Percentiles rank a stretch among this genome's conserved stretches.
phyloP scores from a whole-genome alignment of 1,139 yeast genomes.

The Candida dubliniensis region DNA sequence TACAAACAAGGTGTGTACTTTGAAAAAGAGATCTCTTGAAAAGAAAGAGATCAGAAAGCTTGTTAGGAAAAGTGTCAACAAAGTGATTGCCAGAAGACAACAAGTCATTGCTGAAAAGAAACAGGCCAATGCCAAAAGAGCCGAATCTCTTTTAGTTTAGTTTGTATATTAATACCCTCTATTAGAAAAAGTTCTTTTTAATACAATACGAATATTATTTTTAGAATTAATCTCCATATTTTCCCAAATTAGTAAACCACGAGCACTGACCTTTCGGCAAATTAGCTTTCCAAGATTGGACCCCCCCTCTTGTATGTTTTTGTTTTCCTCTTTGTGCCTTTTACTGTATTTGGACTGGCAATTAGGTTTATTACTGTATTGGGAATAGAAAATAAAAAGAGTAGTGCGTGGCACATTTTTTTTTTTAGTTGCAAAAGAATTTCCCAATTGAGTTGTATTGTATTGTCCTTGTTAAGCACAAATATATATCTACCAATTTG shows the following conservation, averaged over 20 bases:
- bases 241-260: neutral
- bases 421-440: neutral
- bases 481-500: too few relatives aligned
- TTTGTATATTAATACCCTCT: neutral
- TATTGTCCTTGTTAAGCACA: too few relatives aligned
- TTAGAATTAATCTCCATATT: too few relatives aligned
- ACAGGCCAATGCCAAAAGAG: constrained; percentile 8
- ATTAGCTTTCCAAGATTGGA: too few relatives aligned
- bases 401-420: too few relatives aligned
- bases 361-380: neutral
- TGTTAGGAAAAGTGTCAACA: constrained; percentile 19
- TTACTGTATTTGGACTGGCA: neutral
- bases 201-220: too few relatives aligned
- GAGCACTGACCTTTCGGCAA: too few relatives aligned
- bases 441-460: neutral
- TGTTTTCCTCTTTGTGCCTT: neutral
- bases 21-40: constrained; percentile 13
- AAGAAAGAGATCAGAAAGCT: constrained; percentile 22
- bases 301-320: neutral
- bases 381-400: neutral
- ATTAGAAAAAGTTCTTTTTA: too few relatives aligned
- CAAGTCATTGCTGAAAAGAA: constrained; percentile 3
- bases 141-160: constrained; percentile 2
- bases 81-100: constrained; percentile 11
- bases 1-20: constrained; percentile 2